Evolutionary conservation across 192 early-diverging fungal genomes (phyloP).

Genomic region (Radiomyces spectabilis): DNA sequence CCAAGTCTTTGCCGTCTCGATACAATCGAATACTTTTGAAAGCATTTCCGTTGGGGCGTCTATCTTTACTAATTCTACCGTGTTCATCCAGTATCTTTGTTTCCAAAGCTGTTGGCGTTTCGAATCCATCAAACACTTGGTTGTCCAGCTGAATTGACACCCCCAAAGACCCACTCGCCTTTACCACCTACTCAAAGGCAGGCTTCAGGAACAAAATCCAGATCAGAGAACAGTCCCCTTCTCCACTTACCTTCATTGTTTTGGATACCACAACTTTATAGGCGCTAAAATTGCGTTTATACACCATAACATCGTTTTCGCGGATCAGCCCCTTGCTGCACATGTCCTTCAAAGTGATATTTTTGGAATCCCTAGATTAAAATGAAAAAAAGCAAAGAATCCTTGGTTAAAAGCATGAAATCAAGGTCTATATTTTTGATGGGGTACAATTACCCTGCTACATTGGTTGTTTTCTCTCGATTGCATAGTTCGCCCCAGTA

Average conservation of each 20-base stretch:
- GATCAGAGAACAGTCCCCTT: not conserved
- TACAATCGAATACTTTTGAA: conserved; percentile 35
- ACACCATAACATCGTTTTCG: conserved; percentile 24
- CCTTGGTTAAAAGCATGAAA: not conserved
- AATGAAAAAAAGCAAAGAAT: conserved; percentile 1
- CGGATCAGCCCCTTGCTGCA: conserved; percentile 28
- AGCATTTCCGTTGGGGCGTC: conserved; percentile 40
- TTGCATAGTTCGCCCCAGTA: conserved; percentile 25
- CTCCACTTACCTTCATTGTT: conserved; percentile 23
- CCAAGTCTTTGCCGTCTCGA: conserved; percentile 24
- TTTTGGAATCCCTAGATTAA: conserved; percentile 28
- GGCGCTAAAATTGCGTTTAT: conserved; percentile 33
- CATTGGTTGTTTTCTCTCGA: conserved; percentile 23
- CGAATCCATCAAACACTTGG: conserved; percentile 27
- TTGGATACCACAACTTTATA: conserved; percentile 27
- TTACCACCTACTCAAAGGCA: conserved; percentile 19
- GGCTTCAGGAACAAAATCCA: not conserved
- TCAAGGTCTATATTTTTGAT: not conserved
- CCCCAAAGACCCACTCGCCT: conserved; percentile 20
- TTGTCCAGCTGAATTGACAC: conserved; percentile 25
- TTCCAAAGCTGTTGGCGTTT: conserved; percentile 38
- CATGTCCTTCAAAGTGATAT: conserved; percentile 34
- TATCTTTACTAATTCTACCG: conserved; percentile 29
- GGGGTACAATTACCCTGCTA: conserved; percentile 20
- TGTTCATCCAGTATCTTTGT: conserved; percentile 34